Evolutionary conservation across 2,329 filamentous ascomycete species (phyloP).

Genomic region (Iodosphaeria phyllophila): DNA sequence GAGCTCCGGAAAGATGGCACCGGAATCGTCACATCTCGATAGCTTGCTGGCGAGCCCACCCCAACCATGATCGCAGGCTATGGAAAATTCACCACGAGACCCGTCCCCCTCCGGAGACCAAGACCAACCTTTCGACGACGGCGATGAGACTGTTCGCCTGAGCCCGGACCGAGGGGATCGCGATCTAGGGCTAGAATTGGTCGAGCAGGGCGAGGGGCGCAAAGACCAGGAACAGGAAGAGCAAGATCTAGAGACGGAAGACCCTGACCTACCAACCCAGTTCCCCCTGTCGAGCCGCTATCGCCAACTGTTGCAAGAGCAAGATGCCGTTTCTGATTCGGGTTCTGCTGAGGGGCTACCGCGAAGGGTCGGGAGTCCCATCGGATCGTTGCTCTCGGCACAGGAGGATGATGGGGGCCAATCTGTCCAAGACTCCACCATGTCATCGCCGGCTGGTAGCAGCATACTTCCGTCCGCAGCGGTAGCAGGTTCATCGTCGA

Average conservation of each 20-base stretch:
- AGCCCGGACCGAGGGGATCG: too few relatives aligned
- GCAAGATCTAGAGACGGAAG: slow-evolving; percentile 12
- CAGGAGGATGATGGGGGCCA: slow-evolving; percentile 42
- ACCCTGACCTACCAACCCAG: slow-evolving; percentile 10
- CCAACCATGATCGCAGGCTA: slow-evolving; percentile 21
- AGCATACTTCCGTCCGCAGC: slow-evolving; percentile 52
- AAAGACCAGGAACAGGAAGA: slow-evolving; percentile 17
- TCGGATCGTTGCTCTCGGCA: slow-evolving; percentile 49
- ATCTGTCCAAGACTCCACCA: slow-evolving; percentile 33
- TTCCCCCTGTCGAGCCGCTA: slow-evolving; percentile 22
- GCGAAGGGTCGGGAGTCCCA: slow-evolving; percentile 43
- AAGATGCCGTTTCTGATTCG: slow-evolving; percentile 29
- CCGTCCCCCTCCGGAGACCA: slow-evolving; percentile 20
- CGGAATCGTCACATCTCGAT: too few relatives aligned
- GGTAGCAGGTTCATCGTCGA: too few relatives aligned
- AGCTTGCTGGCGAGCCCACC: too few relatives aligned
- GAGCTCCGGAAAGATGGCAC: too few relatives aligned
- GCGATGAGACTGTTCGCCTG: too few relatives aligned
- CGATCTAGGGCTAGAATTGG: too few relatives aligned
- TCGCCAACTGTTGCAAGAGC: slow-evolving; percentile 23
- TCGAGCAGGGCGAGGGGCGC: slow-evolving; percentile 15
- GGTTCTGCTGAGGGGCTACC: slow-evolving; percentile 34
- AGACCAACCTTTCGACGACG: slow-evolving; percentile 22
- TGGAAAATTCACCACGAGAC: slow-evolving; percentile 20
- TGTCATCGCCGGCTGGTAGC: slow-evolving; percentile 55